These are phyloP conservation scores for Ophiostoma triangulosporum DNA, from an alignment of 2,329 filamentous ascomycete species.

Conservation along the genomic window DNA sequence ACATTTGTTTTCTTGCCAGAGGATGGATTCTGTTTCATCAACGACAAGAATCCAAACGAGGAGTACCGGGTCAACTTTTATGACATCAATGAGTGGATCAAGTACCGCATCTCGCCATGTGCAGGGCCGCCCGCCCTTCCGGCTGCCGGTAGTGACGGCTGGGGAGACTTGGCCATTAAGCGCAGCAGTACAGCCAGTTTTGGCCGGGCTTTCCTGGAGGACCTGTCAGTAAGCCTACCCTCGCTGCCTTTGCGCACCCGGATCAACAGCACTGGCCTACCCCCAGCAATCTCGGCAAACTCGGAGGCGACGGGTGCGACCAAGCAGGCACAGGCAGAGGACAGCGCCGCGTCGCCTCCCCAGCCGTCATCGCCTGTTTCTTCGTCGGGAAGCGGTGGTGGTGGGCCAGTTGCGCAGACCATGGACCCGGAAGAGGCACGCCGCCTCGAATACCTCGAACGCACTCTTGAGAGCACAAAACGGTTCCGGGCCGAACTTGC, in stretches of 20 bases:
- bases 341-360: background rate
- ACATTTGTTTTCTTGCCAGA: conserved; percentile 77
- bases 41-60: conserved; percentile 60
- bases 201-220: conserved; percentile 30
- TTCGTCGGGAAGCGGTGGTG: background rate
- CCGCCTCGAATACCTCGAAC: conserved; percentile 52
- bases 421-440: conserved; percentile 21
- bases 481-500: conserved; percentile 64
- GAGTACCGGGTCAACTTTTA: conserved; percentile 78
- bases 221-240: conserved; percentile 28
- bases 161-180: conserved; percentile 5
- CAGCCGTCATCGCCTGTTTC: background rate
- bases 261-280: conserved; percentile 19
- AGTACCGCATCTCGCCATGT: conserved; percentile 65
- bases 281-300: background rate
- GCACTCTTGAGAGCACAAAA: conserved; percentile 58
- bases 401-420: background rate
- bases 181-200: conserved; percentile 23
- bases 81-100: conserved; percentile 64
- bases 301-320: background rate
- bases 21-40: conserved; percentile 75
- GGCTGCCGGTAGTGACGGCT: conserved; percentile 18
- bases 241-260: conserved; percentile 22
- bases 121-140: conserved; percentile 52
- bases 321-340: background rate